A percentile compares a stretch with the other conserved stretches of the same genome.
Conservation (phyloP, 257 asterid genomes). For the Hygrophila difformis region DNA sequence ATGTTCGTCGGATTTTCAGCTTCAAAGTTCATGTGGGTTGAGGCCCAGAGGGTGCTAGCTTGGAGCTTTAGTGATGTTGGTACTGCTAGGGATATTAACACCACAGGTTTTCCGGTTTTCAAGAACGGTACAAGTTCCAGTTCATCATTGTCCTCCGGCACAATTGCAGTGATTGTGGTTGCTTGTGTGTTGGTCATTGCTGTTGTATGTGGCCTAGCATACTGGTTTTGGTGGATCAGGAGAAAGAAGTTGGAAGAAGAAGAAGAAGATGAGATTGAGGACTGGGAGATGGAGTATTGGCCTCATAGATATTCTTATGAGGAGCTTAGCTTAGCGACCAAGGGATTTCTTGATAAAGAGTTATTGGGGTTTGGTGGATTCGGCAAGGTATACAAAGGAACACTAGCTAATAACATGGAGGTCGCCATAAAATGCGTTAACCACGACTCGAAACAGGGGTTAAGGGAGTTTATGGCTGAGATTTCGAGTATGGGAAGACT, state of each 20-base stretch:
- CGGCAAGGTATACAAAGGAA: slow-evolving; percentile 73
- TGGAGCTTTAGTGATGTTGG: slow-evolving; percentile 85
- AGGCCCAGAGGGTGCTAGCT: slow-evolving; percentile 60
- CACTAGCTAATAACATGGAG: slow-evolving; percentile 34
- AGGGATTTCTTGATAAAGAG: slow-evolving; percentile 39
- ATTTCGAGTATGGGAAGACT: slow-evolving; percentile 73
- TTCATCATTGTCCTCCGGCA: slow-evolving; percentile 35
- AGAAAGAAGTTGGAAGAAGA: slow-evolving; percentile 29
- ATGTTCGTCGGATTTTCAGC: slow-evolving; percentile 79
- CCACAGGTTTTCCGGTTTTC: slow-evolving; percentile 59
- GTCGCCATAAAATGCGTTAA: slow-evolving; percentile 72
- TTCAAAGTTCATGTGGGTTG: slow-evolving; percentile 63
- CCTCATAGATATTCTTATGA: slow-evolving; percentile 68
- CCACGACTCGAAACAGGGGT: slow-evolving; percentile 76
- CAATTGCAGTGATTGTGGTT: slow-evolving; percentile 43
- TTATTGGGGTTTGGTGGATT: slow-evolving; percentile 70
- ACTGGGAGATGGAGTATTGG: slow-evolving; percentile 89
- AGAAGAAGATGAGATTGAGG: slow-evolving; percentile 61
- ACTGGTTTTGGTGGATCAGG: slow-evolving; percentile 60
- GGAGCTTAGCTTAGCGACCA: slow-evolving; percentile 51
- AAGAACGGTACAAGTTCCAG: slow-evolving; percentile 18
- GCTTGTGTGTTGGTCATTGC: slow-evolving; percentile 32
- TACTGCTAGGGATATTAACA: slow-evolving; percentile 55
- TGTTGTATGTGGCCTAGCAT: slow-evolving; percentile 19
- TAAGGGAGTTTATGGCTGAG: slow-evolving; percentile 90